Percentiles rank a stretch among this genome's conserved stretches.
phyloP scores from a whole-genome alignment of 2,329 filamentous ascomycete species.

The Fusarium papillatum region DNA sequence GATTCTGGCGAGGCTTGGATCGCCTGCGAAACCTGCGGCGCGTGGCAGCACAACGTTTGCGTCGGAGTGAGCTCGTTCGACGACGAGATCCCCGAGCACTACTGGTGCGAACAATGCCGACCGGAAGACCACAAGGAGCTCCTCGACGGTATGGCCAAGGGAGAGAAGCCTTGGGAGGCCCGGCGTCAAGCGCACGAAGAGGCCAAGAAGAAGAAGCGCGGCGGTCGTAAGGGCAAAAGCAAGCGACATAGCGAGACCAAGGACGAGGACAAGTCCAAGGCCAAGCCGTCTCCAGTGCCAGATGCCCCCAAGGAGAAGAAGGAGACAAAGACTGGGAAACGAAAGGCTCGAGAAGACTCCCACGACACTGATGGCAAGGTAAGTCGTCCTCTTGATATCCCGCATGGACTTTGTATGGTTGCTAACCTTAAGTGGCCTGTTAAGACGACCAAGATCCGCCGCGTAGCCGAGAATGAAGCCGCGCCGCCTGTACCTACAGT shows the following conservation, averaged over 20 bases:
- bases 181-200: constrained; percentile 74
- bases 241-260: constrained; percentile 76
- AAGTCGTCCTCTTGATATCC: constrained; percentile 32
- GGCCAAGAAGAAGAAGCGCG: constrained; percentile 68
- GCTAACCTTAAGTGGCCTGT: constrained; percentile 20
- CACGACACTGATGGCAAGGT: constrained; percentile 67
- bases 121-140: constrained; percentile 88
- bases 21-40: constrained; percentile 91
- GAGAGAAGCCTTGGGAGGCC: constrained; percentile 90
- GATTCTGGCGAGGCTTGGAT: constrained; percentile 95
- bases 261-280: constrained; percentile 68
- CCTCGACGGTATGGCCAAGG: constrained; percentile 81
- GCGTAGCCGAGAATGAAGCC: constrained; percentile 65
- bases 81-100: constrained; percentile 84
- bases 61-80: constrained; percentile 87
- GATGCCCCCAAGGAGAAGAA: constrained; percentile 62
- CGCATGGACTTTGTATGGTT: neutral
- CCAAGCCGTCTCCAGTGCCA: constrained; percentile 57
- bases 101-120: constrained; percentile 92
- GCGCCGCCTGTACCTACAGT: constrained; percentile 40
- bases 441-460: constrained; percentile 63
- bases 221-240: constrained; percentile 73
- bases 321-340: constrained; percentile 64
- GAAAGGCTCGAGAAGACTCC: constrained; percentile 70
- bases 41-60: constrained; percentile 98